Evolutionary conservation across 371 early-diverging fungal genomes (phyloP), one percentile per base, ranked within the genome.

Genomic region (Conidiobolus incongruus): DNA sequence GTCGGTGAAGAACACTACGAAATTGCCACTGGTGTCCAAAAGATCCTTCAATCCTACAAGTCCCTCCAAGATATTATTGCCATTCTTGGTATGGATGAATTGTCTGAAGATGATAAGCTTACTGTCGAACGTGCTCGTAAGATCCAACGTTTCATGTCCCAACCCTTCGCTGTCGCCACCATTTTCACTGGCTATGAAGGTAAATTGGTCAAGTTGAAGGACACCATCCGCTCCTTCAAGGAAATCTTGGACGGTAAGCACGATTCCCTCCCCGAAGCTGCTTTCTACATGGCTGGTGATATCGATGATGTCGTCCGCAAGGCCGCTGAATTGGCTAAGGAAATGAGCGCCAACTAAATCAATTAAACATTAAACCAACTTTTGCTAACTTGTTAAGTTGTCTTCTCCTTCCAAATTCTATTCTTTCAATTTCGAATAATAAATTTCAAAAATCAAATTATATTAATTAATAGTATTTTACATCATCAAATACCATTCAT

Each of bases 151-250:
- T 94, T 94, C 81, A 84, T 94, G 88, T 82, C 83, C 53, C 95
- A 94, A 68, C 95, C 95, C 44, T 94, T 94, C 76, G 74, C 82
- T 51, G 86, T 88, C 47, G 95, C 92, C 61, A 76, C 86, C 57
- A 84, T 94, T 50, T 94, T 94, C 79, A 94, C 92, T 65, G 94
- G 94, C 68, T 88, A 73, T 61, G 87, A 88, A 65, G 94, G 94
- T 65, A 82, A 87, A 64, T 75, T 86, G 51, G 95, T 94, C 58
- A 62, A 69, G 47, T 76, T 92, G 41, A 68, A 78, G 65, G 95
- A 95, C 60, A 90, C 91, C 55, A 78, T 94, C 70, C 81, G 89
- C 56, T 86, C 88, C 33, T 94, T 91, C 80, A 76, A 75, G 68
- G 92, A 90, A 63, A 90, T 92, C 58, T 68, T 94, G 36, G 88